Evolutionary conservation across 257 asterid genomes (phyloP), one percentile per base, ranked within the genome.

Genomic region (Solanum peruvianum): DNA sequence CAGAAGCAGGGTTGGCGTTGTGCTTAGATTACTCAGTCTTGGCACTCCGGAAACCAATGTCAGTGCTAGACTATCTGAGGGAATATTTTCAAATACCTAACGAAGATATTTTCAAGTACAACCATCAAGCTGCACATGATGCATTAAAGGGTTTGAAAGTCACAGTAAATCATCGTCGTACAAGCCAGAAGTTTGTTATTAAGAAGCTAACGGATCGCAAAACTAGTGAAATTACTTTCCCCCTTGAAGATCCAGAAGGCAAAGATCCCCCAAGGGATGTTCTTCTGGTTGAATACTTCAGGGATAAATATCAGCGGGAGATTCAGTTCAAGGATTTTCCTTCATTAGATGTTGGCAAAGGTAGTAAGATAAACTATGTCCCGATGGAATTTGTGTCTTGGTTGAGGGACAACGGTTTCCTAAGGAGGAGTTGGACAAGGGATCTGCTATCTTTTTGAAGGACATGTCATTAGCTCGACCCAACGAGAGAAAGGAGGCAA

Each of bases 331-430:
- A 47, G 82, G 89, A 88, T 84, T 90, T 94, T 7, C 98, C 98
- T 83, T 93, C 95, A 84, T 91, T 94, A 90, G 89, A 91, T 84
- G 83, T 94, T 80, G 94, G 96, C 33, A 92, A 89, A 83, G 88
- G 85, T 41, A 86, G 71, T 85, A 86, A 89, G 87, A 87, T 39
- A 35, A 93, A 92, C 85, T 88, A 91, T 86, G 94, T 94, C 31
- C 97, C 98, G 0, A 89, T 95, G 93, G 96, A 95, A 89, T 90
- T 92, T 95, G 98, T 88, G 83, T 90, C 86, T 90, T 95, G 91
- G 88, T 88, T 14, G 93, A 88, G 89, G 97, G 96, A 33, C 98
- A 93, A 67, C 88, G 91, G 66, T 95, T 87, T 85, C 92, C 89
- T 9, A 94, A 92, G 88, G 98, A 94, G 86, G 72, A 87, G 15